Evolutionary conservation across 305 asterid genomes (phyloP).

Genomic region (Caryopteris hybrid): DNA sequence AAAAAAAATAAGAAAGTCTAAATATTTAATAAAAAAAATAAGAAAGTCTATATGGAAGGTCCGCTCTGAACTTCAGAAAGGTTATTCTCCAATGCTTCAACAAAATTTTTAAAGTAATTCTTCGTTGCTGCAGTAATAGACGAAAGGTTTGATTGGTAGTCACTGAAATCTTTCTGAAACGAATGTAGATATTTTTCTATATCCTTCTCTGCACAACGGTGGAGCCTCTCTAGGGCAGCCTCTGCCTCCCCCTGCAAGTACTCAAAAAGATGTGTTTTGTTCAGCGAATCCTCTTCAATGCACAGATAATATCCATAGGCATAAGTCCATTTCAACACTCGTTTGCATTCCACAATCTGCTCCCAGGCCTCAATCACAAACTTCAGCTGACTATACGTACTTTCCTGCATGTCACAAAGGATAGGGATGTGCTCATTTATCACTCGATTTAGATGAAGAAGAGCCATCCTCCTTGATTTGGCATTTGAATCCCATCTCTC

Average conservation of each 20-base stretch:
- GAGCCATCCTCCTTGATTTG: conserved; percentile 21
- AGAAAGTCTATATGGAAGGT: no score
- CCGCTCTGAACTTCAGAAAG: conserved; percentile 42
- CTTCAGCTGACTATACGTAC: neutral
- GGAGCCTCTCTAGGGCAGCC: conserved; percentile 38
- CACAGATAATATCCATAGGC: conserved; percentile 38
- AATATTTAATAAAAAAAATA: no score
- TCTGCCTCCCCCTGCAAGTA: conserved; percentile 41
- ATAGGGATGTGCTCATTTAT: neutral
- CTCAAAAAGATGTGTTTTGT: conserved; percentile 28
- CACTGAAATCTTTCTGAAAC: conserved; percentile 10
- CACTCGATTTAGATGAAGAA: neutral
- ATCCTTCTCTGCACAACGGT: conserved; percentile 41
- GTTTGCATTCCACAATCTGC: conserved; percentile 48
- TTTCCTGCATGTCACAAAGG: neutral
- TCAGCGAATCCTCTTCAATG: neutral
- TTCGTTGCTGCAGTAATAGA: conserved; percentile 11
- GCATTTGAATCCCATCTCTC: conserved; percentile 35
- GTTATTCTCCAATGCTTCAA: conserved; percentile 46
- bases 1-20: no score
- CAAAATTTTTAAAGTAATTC: conserved; percentile 42
- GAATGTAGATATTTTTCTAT: neutral
- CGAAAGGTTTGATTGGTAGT: conserved; percentile 13
- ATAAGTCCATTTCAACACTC: conserved; percentile 52
- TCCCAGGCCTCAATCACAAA: conserved; percentile 38